Evolutionary conservation across 129 eudicot genomes (phyloP).

Genomic region (Chrysanthemum makinoi): DNA sequence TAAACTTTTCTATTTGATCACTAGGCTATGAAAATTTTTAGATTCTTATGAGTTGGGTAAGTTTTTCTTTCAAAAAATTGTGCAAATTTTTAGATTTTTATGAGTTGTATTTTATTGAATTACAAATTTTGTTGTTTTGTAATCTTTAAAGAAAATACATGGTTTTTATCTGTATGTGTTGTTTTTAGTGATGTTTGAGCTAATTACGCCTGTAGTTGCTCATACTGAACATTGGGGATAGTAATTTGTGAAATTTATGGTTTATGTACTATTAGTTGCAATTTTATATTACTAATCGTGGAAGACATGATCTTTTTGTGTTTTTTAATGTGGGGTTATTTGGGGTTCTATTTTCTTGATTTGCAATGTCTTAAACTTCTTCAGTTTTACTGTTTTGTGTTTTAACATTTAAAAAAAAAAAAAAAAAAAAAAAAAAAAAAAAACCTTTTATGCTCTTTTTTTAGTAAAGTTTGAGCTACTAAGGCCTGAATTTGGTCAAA

Average conservation of each 20-base stretch:
- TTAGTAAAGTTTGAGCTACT: too few relatives aligned
- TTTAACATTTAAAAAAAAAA: neutral
- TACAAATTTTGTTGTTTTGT: neutral
- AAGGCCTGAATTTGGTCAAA: too few relatives aligned
- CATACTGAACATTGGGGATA: conserved; percentile 16
- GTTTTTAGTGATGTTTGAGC: conserved; percentile 6
- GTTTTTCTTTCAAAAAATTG: neutral
- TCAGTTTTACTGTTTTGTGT: neutral
- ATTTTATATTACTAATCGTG: neutral
- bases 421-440: neutral
- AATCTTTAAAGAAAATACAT: neutral
- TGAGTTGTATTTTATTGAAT: neutral
- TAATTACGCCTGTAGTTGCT: conserved; percentile 14
- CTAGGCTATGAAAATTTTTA: conserved; percentile 5
- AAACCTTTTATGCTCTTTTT: too few relatives aligned
- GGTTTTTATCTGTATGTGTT: neutral
- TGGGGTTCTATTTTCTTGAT: conserved; percentile 14
- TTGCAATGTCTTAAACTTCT: neutral
- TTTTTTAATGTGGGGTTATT: conserved; percentile 8
- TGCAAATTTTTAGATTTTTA: neutral
- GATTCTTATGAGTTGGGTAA: neutral
- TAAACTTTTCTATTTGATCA: too few relatives aligned
- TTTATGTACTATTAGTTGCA: conserved; percentile 4
- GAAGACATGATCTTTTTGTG: conserved; percentile 9
- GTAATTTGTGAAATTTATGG: conserved; percentile 12